Percentiles rank a stretch among this genome's conserved stretches.
Conservation (phyloP, 495 filamentous ascomycete species). For the Penicillium alfredii region DNA sequence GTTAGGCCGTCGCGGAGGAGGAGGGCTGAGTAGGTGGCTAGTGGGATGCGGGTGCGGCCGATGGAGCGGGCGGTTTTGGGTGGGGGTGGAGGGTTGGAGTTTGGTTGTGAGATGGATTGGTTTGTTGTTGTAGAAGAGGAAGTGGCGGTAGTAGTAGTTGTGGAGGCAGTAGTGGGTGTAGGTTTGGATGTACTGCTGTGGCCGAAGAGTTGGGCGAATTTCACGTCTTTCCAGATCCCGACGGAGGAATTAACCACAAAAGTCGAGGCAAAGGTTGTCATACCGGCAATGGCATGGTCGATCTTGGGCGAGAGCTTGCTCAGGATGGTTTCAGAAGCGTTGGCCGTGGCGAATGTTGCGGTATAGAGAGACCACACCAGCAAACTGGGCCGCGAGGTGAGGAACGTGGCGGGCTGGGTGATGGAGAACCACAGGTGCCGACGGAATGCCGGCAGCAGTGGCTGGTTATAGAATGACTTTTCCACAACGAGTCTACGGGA, state of each 20-base stretch:
- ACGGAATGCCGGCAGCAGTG: slow-evolving; percentile 58
- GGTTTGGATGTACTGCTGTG: slow-evolving; percentile 11
- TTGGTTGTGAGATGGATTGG: slow-evolving; percentile 26
- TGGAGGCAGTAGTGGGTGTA: slow-evolving; percentile 33
- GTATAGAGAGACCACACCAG: slow-evolving; percentile 80
- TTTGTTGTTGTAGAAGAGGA: slow-evolving; percentile 8
- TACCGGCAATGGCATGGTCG: slow-evolving; percentile 42
- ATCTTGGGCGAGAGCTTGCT: slow-evolving; percentile 38
- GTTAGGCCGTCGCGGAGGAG: slow-evolving; percentile 73
- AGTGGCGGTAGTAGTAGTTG: slow-evolving; percentile 37
- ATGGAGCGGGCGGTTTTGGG: slow-evolving; percentile 24
- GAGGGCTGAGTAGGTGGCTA: slow-evolving; percentile 55
- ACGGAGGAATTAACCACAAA: slow-evolving; percentile 38
- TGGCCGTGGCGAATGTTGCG: slow-evolving; percentile 83
- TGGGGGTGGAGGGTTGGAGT: slow-evolving; percentile 35
- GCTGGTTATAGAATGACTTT: slow-evolving; percentile 72
- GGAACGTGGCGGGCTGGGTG: slow-evolving; percentile 57
- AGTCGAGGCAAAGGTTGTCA: slow-evolving; percentile 32
- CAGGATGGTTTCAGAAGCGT: slow-evolving; percentile 51
- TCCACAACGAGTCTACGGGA: slow-evolving; percentile 58
- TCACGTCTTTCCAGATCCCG: slow-evolving; percentile 43
- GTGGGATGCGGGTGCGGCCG: slow-evolving; percentile 47
- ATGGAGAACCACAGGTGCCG: slow-evolving; percentile 56
- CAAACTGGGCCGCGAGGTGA: slow-evolving; percentile 69
- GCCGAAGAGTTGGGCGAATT: slow-evolving; percentile 42